phyloP scores from a whole-genome alignment of 345 rosid species.

The Ailanthus altissimus region DNA sequence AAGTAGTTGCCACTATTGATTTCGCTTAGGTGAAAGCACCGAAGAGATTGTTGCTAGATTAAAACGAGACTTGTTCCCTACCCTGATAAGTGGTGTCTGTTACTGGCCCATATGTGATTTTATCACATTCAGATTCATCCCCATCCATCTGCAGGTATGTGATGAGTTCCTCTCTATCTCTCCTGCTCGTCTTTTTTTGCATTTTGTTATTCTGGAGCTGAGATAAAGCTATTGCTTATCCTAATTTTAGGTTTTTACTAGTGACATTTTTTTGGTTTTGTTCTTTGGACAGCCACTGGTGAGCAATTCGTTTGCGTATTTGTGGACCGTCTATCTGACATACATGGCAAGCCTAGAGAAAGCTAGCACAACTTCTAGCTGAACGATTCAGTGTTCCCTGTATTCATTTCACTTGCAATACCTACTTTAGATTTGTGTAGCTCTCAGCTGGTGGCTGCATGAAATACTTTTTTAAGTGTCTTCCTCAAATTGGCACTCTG shows the following conservation, averaged over 20 bases:
- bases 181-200: background rate
- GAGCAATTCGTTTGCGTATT: conserved; percentile 87
- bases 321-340: conserved; percentile 89
- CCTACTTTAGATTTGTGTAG: background rate
- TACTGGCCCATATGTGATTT: conserved; percentile 96
- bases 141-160: conserved; percentile 85
- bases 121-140: conserved; percentile 74
- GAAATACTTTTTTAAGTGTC: background rate
- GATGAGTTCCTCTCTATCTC: background rate
- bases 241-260: background rate
- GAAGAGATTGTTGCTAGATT: conserved; percentile 64
- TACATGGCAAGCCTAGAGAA: conserved; percentile 78
- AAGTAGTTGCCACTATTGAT: conserved; percentile 17
- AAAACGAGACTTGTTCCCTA: conserved; percentile 74
- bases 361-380: conserved; percentile 39
- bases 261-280: background rate
- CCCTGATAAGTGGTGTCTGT: conserved; percentile 66
- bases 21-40: conserved; percentile 61
- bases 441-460: background rate
- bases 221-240: background rate
- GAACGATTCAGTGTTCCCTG: conserved; percentile 16
- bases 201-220: background rate
- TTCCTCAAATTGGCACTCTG: no score
- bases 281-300: conserved; percentile 68
- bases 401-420: background rate